phyloP scores from a whole-genome alignment of 2,329 filamentous ascomycete genomes.

The Sphaerulina musiva region DNA sequence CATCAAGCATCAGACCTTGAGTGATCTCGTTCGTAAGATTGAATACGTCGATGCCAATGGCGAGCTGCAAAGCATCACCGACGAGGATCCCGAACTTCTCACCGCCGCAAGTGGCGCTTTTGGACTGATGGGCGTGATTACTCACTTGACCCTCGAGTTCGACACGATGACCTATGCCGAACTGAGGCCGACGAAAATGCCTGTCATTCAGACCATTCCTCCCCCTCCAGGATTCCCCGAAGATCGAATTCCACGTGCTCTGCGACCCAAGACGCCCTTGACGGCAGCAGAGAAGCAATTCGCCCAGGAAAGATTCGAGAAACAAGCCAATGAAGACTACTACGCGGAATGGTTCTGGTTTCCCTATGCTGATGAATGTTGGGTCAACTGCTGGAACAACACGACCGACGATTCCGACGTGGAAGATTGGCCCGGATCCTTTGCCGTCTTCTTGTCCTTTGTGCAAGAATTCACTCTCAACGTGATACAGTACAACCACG shows the following conservation, averaged over 20 bases:
- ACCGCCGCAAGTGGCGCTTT: conserved; percentile 32
- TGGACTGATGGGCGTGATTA: conserved; percentile 45
- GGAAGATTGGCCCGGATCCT: conserved; percentile 35
- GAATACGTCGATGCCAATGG: conserved; percentile 15
- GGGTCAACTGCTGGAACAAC: conserved; percentile 45
- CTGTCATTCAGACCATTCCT: conserved; percentile 41
- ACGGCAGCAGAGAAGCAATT: conserved; percentile 30
- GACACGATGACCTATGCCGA: conserved; percentile 45
- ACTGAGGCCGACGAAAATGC: conserved; percentile 41
- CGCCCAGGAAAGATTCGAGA: conserved; percentile 37
- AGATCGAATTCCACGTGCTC: conserved; percentile 31
- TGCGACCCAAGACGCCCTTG: conserved; percentile 28
- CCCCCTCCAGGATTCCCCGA: conserved; percentile 25
- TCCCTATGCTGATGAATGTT: conserved; percentile 41
- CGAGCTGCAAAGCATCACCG: conserved; percentile 6
- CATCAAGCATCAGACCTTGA: conserved; percentile 9
- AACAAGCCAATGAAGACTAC: conserved; percentile 37
- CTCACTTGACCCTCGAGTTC: conserved; percentile 45
- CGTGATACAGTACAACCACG: conserved; percentile 28
- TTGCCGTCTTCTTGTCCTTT: conserved; percentile 35
- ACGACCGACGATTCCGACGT: conserved; percentile 30
- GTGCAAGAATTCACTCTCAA: conserved; percentile 23
- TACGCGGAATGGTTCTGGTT: conserved; percentile 50
- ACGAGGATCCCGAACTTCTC: conserved; percentile 8
- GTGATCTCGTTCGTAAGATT: conserved; percentile 11